Conservation (phyloP, 108 stramenopile genomes). For the Nitzschia putrida region DNA sequence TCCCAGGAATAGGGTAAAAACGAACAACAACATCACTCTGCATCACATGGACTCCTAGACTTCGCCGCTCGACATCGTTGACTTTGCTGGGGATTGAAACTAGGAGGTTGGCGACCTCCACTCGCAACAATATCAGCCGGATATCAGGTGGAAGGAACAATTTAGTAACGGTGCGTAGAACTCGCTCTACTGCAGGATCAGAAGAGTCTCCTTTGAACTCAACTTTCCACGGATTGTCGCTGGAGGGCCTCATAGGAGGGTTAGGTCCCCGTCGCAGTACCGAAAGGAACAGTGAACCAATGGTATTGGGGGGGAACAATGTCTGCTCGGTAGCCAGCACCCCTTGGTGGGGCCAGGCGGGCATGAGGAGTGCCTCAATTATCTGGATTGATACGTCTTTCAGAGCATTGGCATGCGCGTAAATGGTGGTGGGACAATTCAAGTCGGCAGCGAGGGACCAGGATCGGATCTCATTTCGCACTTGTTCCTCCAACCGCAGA, state of each 20-base stretch:
- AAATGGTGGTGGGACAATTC: slow-evolving; percentile 41
- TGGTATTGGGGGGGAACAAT: slow-evolving; percentile 20
- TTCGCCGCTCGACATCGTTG: slow-evolving; percentile 1
- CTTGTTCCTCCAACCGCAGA: slow-evolving; percentile 37
- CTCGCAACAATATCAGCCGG: slow-evolving; percentile 32
- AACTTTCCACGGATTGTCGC: background rate
- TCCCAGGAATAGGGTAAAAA: slow-evolving; percentile 29
- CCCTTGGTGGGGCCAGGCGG: slow-evolving; percentile 28
- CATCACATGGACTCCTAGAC: slow-evolving; percentile 22
- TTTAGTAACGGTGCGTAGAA: slow-evolving; percentile 11
- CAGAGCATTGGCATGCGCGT: slow-evolving; percentile 39
- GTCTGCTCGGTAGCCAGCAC: slow-evolving; percentile 7
- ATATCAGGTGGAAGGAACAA: slow-evolving; percentile 31
- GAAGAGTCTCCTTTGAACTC: slow-evolving; percentile 2
- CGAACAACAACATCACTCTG: slow-evolving; percentile 22
- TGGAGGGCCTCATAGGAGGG: background rate
- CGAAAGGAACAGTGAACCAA: slow-evolving; percentile 31
- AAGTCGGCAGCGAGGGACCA: slow-evolving; percentile 53
- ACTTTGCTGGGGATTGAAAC: slow-evolving; percentile 23
- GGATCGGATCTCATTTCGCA: slow-evolving; percentile 23
- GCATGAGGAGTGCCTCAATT: slow-evolving; percentile 47
- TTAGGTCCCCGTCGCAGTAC: slow-evolving; percentile 1
- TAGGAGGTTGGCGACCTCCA: slow-evolving; percentile 31
- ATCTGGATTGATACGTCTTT: slow-evolving; percentile 39
- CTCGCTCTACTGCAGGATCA: slow-evolving; percentile 32